Evolutionary conservation across 2,329 filamentous ascomycete genomes (phyloP).

Genomic region (Monilinia vaccinii-corymbosi): DNA sequence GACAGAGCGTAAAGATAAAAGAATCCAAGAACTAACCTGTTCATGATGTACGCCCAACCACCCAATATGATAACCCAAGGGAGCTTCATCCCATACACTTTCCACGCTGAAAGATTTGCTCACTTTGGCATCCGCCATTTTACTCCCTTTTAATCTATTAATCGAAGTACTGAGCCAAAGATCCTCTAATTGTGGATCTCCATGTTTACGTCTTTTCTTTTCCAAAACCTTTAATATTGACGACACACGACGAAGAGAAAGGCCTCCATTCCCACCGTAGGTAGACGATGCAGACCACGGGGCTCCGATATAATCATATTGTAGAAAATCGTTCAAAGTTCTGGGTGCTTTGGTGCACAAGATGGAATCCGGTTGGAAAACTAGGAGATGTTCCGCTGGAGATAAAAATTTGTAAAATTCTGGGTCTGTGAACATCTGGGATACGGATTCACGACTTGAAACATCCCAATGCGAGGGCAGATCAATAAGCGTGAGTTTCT

Average conservation of each 20-base stretch:
- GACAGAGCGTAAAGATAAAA: background rate
- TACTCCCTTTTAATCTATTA: slow-evolving; percentile 38
- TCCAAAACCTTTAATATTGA: slow-evolving; percentile 39
- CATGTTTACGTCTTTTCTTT: slow-evolving; percentile 41
- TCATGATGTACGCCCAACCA: slow-evolving; percentile 32
- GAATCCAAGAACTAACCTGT: slow-evolving; percentile 1
- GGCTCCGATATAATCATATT: slow-evolving; percentile 32
- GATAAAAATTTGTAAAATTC: slow-evolving; percentile 42
- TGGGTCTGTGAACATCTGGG: slow-evolving; percentile 41
- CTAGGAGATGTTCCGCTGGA: slow-evolving; percentile 44
- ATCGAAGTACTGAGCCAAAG: slow-evolving; percentile 46
- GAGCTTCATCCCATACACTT: slow-evolving; percentile 38
- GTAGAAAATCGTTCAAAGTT: slow-evolving; percentile 26
- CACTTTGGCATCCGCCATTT: slow-evolving; percentile 34
- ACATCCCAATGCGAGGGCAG: slow-evolving; percentile 16
- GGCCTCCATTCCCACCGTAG: slow-evolving; percentile 44
- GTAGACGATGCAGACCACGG: slow-evolving; percentile 32
- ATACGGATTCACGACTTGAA: slow-evolving; percentile 40
- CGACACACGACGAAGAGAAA: slow-evolving; percentile 44
- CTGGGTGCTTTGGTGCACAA: slow-evolving; percentile 44
- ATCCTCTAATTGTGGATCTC: slow-evolving; percentile 42
- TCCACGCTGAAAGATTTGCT: slow-evolving; percentile 41
- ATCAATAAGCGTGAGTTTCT: slow-evolving; percentile 7
- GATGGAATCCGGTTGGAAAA: slow-evolving; percentile 49
- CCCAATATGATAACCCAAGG: slow-evolving; percentile 46